A percentile compares a stretch with the other conserved stretches of the same genome.
Conservation (phyloP, 2,329 filamentous ascomycete species). For the Aotearoamyces nothofagi region DNA sequence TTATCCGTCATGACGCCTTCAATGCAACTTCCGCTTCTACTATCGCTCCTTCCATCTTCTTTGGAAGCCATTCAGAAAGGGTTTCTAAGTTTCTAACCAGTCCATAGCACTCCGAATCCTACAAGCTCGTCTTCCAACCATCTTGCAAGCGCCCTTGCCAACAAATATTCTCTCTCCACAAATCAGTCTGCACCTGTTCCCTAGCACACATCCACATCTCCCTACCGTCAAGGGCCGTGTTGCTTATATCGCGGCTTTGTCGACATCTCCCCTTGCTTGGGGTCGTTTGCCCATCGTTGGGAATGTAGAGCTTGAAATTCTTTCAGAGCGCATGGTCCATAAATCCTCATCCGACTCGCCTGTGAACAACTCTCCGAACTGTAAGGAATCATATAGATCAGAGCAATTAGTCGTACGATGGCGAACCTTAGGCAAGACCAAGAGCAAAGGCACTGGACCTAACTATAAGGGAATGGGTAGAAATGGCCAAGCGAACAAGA, state of each 20-base stretch:
- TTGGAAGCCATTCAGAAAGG: too few species aligned
- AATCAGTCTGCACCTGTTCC: conserved; percentile 56
- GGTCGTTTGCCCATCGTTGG: conserved; percentile 81
- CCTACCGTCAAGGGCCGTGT: conserved; percentile 85
- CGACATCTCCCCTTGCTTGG: conserved; percentile 95
- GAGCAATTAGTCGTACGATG: conserved; percentile 88
- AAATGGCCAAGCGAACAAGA: conserved; percentile 35
- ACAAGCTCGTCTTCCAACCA: conserved; percentile 49
- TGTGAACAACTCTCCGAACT: conserved; percentile 9
- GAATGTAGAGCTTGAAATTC: conserved; percentile 74
- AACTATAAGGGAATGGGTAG: conserved; percentile 25
- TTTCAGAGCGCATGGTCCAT: conserved; percentile 66
- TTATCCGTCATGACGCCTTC: neutral
- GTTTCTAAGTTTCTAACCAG: conserved; percentile 8
- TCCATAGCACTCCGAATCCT: conserved; percentile 43
- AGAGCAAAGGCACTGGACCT: conserved; percentile 23
- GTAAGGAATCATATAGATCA: conserved; percentile 29
- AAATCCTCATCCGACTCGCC: conserved; percentile 18
- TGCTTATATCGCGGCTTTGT: conserved; percentile 82
- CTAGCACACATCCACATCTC: conserved; percentile 70
- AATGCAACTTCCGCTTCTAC: too few species aligned
- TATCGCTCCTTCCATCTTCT: too few species aligned
- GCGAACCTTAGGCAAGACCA: conserved; percentile 49
- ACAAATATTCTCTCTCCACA: conserved; percentile 64
- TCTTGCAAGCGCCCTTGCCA: conserved; percentile 51